Percentiles rank a stretch among this genome's conserved stretches.
phyloP scores from a whole-genome alignment of 306 rosid genomes.

The Dryas drummondii region DNA sequence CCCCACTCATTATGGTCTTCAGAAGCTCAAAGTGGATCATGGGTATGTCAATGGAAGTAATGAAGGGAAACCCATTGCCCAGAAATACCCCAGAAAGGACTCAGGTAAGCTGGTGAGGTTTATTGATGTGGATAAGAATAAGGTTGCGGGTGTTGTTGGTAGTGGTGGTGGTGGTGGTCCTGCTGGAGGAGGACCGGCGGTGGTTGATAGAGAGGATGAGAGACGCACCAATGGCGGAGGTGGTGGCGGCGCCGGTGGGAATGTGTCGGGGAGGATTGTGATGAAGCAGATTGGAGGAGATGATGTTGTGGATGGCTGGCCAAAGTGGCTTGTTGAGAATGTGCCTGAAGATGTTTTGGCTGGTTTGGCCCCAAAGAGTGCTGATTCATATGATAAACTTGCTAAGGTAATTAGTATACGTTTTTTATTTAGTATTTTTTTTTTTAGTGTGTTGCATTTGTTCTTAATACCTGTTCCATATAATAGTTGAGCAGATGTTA shows the following conservation, averaged over 20 bases:
- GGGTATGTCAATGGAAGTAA: constrained; percentile 21
- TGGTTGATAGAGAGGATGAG: constrained; percentile 11
- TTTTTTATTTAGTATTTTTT: too few relatives aligned
- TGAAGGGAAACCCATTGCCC: constrained; percentile 11
- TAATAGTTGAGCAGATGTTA: not conserved
- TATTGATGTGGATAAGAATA: constrained; percentile 17
- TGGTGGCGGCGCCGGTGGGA: not conserved
- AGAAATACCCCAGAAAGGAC: constrained; percentile 11
- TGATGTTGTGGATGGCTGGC: constrained; percentile 59
- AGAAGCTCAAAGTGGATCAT: constrained; percentile 23
- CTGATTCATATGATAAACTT: constrained; percentile 65
- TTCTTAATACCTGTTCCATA: not conserved
- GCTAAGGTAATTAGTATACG: constrained; percentile 45
- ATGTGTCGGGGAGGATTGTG: constrained; percentile 14
- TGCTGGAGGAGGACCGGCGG: not conserved
- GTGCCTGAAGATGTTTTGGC: constrained; percentile 41
- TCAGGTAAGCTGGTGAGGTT: not conserved
- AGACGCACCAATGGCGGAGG: not conserved
- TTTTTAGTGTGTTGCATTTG: too few relatives aligned
- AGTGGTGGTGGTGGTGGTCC: not conserved
- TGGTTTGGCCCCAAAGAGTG: constrained; percentile 53
- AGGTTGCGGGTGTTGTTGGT: not conserved
- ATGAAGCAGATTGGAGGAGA: constrained; percentile 44
- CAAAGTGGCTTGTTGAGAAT: constrained; percentile 72
- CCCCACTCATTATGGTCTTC: constrained; percentile 9